phyloP scores from a whole-genome alignment of 2,329 filamentous ascomycete genomes.

The Arthrobotrys sphaeroides region DNA sequence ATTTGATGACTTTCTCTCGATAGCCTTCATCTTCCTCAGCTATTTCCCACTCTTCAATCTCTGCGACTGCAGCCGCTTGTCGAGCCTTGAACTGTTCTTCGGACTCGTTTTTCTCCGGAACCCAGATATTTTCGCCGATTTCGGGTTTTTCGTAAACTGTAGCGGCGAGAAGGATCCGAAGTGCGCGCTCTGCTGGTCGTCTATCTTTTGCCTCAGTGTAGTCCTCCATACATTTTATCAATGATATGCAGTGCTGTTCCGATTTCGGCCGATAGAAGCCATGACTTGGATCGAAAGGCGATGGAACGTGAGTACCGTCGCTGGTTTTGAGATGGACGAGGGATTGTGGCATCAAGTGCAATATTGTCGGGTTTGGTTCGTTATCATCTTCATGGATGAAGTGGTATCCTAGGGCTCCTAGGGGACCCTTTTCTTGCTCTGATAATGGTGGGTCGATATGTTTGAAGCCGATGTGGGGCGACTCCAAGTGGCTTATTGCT shows the following conservation, averaged over 20 bases:
- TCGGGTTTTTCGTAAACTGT: conserved; percentile 29
- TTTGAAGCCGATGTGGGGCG: conserved; percentile 15
- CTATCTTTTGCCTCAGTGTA: conserved; percentile 12
- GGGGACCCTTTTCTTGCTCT: conserved; percentile 22
- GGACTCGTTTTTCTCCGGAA: conserved; percentile 4
- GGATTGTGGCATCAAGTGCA: conserved; percentile 30
- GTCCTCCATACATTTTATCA: conserved; percentile 32
- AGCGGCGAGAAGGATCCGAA: conserved; percentile 25
- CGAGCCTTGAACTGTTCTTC: conserved; percentile 5
- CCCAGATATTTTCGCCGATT: conserved; percentile 24
- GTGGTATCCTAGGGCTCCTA: conserved; percentile 26
- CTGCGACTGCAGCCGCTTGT: neutral
- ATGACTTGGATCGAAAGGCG: conserved; percentile 42
- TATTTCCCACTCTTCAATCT: conserved; percentile 19
- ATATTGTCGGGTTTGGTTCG: neutral
- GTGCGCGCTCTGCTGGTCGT: neutral
- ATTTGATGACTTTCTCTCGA: conserved; percentile 22
- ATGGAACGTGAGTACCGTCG: conserved; percentile 23
- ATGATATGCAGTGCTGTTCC: conserved; percentile 21
- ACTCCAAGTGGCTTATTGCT: conserved; percentile 15
- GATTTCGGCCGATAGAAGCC: conserved; percentile 31
- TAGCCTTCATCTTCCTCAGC: conserved; percentile 31
- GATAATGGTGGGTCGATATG: conserved; percentile 15
- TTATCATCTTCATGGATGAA: conserved; percentile 17
- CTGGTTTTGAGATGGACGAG: conserved; percentile 21